These are phyloP conservation scores for Leishmania lainsoni DNA, from an alignment of 208 protist genomes.

Conservation along the genomic window DNA sequence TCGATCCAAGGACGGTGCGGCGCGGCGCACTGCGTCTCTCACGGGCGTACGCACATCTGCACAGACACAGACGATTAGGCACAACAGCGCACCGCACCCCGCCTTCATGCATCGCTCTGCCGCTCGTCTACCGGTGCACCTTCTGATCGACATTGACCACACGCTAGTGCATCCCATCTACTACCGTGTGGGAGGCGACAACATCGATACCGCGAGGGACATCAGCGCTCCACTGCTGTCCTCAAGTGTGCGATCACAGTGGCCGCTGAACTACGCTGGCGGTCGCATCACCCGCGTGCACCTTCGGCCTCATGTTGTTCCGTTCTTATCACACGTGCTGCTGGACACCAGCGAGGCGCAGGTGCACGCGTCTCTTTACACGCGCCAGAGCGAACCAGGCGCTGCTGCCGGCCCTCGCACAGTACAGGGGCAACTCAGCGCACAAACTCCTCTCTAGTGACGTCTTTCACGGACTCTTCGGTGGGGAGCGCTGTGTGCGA, in stretches of 20 bases:
- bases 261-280: constrained; percentile 4
- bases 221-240: not conserved
- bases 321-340: constrained; percentile 34
- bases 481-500: constrained; percentile 16
- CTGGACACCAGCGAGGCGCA: constrained; percentile 31
- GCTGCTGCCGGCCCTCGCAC: constrained; percentile 21
- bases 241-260: not conserved
- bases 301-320: constrained; percentile 39
- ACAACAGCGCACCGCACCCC: not conserved
- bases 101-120: not conserved
- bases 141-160: constrained; percentile 65
- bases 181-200: not conserved
- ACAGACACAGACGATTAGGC: not conserved
- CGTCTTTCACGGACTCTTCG: constrained; percentile 6
- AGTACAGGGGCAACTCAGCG: not conserved
- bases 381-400: constrained; percentile 36
- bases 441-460: not conserved
- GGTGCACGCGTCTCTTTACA: constrained; percentile 48
- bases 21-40: not conserved
- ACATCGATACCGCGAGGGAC: not conserved
- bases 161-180: constrained; percentile 38
- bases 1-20: not conserved
- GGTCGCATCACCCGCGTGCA: constrained; percentile 20
- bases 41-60: not conserved
- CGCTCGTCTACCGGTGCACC: constrained; percentile 32